Percentiles rank a stretch among this genome's conserved stretches.
Evolutionary conservation across 345 rosid species (phyloP).

Genomic region (Nasturtium officinale): DNA sequence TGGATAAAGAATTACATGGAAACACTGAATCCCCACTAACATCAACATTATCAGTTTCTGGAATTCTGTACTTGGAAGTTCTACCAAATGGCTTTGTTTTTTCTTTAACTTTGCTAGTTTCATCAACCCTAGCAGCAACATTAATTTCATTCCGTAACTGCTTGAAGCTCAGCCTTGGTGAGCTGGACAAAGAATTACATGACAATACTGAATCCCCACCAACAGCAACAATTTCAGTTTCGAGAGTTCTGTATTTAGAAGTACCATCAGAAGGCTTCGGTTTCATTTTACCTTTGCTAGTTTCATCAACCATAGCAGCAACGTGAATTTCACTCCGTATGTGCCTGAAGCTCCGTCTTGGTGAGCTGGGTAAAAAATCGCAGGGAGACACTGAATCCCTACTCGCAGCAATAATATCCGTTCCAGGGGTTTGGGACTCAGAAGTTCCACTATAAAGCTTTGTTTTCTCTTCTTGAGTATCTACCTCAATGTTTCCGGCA

Average conservation of each 20-base stretch:
- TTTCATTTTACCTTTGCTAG: constrained; percentile 9
- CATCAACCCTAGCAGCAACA: constrained; percentile 14
- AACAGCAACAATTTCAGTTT: constrained; percentile 13
- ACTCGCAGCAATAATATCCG: constrained; percentile 17
- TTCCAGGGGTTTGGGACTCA: constrained; percentile 19
- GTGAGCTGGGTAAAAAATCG: constrained; percentile 25
- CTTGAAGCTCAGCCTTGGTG: constrained; percentile 15
- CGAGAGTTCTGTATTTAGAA: constrained; percentile 11
- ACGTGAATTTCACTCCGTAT: constrained; percentile 29
- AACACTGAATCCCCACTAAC: constrained; percentile 24
- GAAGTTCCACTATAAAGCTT: constrained; percentile 19
- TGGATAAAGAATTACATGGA: constrained; percentile 30
- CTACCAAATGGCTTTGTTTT: constrained; percentile 11
- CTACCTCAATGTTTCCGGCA: constrained; percentile 14
- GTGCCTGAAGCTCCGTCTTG: constrained; percentile 19
- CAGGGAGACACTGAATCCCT: constrained; percentile 28
- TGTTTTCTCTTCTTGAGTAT: constrained; percentile 21
- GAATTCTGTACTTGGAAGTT: constrained; percentile 14
- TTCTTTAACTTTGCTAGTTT: constrained; percentile 20
- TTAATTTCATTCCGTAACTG: constrained; percentile 27
- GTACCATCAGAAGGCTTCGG: constrained; percentile 32
- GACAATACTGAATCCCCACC: constrained; percentile 21
- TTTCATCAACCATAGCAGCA: constrained; percentile 19
- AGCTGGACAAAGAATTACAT: constrained; percentile 22
- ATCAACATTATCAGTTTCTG: constrained; percentile 24